These are phyloP conservation scores for Myochromella boudieri DNA, from an alignment of 768 basidiomycete species.

Conservation along the genomic window DNA sequence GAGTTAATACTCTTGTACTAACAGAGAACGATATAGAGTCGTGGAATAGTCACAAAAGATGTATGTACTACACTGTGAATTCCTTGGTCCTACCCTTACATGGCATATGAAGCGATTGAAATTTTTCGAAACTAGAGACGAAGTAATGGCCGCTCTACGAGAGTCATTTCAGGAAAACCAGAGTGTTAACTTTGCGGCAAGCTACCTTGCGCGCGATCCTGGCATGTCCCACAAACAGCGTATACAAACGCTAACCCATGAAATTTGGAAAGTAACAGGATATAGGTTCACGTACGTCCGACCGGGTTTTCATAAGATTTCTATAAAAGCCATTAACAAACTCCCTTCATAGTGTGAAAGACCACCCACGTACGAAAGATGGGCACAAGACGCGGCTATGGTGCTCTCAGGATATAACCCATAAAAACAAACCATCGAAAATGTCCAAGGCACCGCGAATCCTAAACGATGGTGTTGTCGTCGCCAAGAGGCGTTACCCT, in stretches of 20 bases:
- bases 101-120: constrained; percentile 24
- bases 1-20: too few species aligned
- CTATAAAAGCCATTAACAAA: constrained; percentile 1
- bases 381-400: constrained; percentile 52
- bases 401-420: constrained; percentile 51
- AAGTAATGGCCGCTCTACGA: constrained; percentile 32
- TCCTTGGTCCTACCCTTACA: constrained; percentile 4
- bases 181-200: constrained; percentile 43
- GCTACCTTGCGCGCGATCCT: constrained; percentile 30
- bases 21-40: too few species aligned
- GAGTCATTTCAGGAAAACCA: constrained; percentile 31
- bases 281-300: constrained; percentile 48
- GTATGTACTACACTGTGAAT: constrained; percentile 9
- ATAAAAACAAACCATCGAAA: constrained; percentile 38
- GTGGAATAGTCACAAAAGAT: constrained; percentile 14
- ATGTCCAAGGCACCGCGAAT: constrained; percentile 33
- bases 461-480: constrained; percentile 34
- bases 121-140: constrained; percentile 26
- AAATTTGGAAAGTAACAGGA: constrained; percentile 48
- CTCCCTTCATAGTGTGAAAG: constrained; percentile 39
- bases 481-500: constrained; percentile 42
- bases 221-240: constrained; percentile 38
- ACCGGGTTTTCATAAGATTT: not conserved
- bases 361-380: constrained; percentile 44
- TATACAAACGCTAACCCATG: constrained; percentile 39